Conservation (phyloP, 1,284 basidiomycete genomes). For the Fomitopsis palustris region DNA sequence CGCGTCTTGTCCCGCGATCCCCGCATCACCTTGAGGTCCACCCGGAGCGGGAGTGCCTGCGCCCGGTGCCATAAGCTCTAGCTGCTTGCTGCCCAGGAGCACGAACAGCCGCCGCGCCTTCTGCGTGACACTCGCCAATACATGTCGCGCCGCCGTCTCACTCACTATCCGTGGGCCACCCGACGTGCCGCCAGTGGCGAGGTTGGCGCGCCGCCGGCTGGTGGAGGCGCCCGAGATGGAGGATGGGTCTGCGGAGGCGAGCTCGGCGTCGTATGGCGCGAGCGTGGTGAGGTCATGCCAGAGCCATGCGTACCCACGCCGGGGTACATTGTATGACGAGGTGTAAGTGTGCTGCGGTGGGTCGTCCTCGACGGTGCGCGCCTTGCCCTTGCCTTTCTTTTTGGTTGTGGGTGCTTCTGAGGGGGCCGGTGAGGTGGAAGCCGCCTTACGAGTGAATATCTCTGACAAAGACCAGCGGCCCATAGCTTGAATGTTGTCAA, state of each 20-base stretch:
- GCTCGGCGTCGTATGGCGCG: constrained; percentile 76
- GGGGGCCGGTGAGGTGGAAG: neutral
- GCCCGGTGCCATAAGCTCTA: constrained; percentile 49
- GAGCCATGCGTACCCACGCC: constrained; percentile 78
- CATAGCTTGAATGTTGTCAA: constrained; percentile 83
- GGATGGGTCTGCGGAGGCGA: constrained; percentile 61
- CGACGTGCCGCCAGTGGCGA: constrained; percentile 27
- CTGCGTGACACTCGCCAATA: constrained; percentile 82
- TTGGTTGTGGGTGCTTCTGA: constrained; percentile 6
- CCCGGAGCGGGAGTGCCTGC: constrained; percentile 17
- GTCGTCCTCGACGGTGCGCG: neutral
- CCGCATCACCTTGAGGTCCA: constrained; percentile 20
- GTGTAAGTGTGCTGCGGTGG: constrained; percentile 1
- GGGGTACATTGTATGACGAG: constrained; percentile 22
- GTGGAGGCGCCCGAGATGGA: constrained; percentile 52
- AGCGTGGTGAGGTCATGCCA: constrained; percentile 90
- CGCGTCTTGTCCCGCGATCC: constrained; percentile 33
- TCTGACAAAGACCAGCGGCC: constrained; percentile 74
- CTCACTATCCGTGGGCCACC: constrained; percentile 46
- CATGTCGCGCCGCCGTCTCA: constrained; percentile 80
- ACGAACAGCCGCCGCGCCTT: constrained; percentile 81
- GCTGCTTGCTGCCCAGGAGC: constrained; percentile 63
- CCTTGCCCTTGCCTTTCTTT: constrained; percentile 4
- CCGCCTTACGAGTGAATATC: constrained; percentile 48
- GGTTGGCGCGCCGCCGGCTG: constrained; percentile 12